Evolutionary conservation across 129 eudicot species (phyloP).

Genomic region (Dittrichia graveolens): DNA sequence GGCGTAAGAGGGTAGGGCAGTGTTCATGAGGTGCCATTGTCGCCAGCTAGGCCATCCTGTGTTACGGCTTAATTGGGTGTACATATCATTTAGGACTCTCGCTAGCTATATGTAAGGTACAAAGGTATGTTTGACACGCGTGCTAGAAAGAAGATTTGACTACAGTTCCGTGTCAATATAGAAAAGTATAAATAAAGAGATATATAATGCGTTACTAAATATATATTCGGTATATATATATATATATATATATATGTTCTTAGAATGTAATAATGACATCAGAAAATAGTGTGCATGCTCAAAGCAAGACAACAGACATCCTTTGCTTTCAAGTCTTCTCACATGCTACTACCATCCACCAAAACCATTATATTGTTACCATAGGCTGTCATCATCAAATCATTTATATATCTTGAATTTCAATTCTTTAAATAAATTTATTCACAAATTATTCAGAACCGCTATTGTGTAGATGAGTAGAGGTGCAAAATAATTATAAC

Average conservation of each 20-base stretch:
- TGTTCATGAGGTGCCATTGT: too few relatives aligned
- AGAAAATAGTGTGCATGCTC: slow-evolving; percentile 34
- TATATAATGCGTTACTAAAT: neutral
- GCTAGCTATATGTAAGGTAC: neutral
- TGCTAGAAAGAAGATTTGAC: slow-evolving; percentile 7
- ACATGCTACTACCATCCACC: slow-evolving; percentile 12
- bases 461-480: too few relatives aligned
- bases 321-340: slow-evolving; percentile 48
- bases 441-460: too few relatives aligned
- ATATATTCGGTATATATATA: neutral
- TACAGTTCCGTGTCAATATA: neutral
- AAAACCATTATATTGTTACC: slow-evolving; percentile 18
- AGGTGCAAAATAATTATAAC: too few relatives aligned
- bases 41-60: too few relatives aligned
- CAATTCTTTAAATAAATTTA: too few relatives aligned
- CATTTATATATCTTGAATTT: neutral
- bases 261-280: slow-evolving; percentile 30
- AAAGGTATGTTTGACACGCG: neutral
- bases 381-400: slow-evolving; percentile 29
- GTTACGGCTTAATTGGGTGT: too few relatives aligned
- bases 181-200: neutral
- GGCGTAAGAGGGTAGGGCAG: too few relatives aligned
- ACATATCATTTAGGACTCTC: too few relatives aligned
- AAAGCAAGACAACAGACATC: slow-evolving; percentile 31
- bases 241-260: too few relatives aligned